Evolutionary conservation across 1,139 yeast species (phyloP), one percentile per base, ranked within the genome.

Genomic region (Yamadazyma songkhlaensis): DNA sequence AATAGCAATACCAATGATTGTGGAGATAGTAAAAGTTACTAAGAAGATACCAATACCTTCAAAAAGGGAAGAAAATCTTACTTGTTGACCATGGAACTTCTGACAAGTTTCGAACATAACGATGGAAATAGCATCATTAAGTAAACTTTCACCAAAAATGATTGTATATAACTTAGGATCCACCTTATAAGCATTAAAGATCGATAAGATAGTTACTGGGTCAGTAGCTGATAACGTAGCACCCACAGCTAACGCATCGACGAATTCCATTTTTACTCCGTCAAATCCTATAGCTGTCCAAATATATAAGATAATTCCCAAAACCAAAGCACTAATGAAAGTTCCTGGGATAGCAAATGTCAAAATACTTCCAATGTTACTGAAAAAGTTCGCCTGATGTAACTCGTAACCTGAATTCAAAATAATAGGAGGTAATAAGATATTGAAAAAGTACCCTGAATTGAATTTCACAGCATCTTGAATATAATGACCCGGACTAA

Each of bases 21-120:
- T 75, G n/a, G 96, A 86, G 32, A 92, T 82, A 26, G 96, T 86
- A 58, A 94, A 94, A 1, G 96, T 89, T 85, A 92, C 84, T 56
- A 92, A 64, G 62, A 94, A 94, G 48, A 94, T 74, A 1, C 97
- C 96, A 34, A 89, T 75, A 73, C 98, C 99, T 65, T 88, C 94
- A 59, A 94, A 88, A 36, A 92, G 64, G 12, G 92, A 84, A 6
- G 88, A 72, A 45, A 90, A 71, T 36, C 79, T 78, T 9, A 92
- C 86, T 0, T 64, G 63, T 51, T 87, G 84, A 29, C 96, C 97
- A 53, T 90, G 95, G 60, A 94, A 88, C 60, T 89, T 88, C 61
- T 90, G 97, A 54, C 97, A 90, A 0, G 99, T 94, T 67, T 94
- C 98, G 65, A 94, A 94, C 95, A 94, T 92, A 51, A 94, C 98